Evolutionary conservation across 225 moss, liverwort and hornwort genomes (phyloP).

Genomic region (Rhytidiadelphus loreus): DNA sequence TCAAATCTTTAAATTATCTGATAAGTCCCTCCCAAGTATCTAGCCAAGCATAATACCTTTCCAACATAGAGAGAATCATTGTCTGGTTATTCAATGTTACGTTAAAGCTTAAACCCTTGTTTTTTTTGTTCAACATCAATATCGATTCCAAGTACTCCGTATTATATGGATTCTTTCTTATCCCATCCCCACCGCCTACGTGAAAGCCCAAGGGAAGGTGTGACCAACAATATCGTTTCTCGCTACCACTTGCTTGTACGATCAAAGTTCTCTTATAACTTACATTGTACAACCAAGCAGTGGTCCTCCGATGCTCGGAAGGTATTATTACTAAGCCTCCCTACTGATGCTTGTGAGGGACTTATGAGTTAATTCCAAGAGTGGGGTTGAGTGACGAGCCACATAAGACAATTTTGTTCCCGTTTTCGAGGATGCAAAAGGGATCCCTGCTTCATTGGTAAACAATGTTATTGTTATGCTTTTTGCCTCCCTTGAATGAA

Average conservation of each 20-base stretch:
- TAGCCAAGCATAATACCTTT: no score
- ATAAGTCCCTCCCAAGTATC: no score
- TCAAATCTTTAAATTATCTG: no score
- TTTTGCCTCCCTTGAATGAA: not conserved
- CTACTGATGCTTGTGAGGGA: no score
- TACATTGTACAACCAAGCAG: not conserved
- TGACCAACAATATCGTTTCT: not conserved
- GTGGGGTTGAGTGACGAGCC: no score
- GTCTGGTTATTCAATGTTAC: no score
- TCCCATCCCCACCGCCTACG: rapidly evolving
- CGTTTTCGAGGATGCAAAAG: not conserved
- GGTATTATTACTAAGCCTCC: no score
- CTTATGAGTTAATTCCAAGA: no score
- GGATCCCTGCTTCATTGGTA: not conserved
- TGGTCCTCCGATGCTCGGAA: no score
- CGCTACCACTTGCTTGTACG: not conserved
- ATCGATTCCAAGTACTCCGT: not conserved
- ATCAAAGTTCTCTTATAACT: not conserved
- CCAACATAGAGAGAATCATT: no score
- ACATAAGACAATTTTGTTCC: not conserved
- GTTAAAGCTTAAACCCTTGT: no score
- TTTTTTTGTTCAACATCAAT: not conserved
- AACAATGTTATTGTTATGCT: not conserved
- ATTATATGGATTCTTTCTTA: not conserved
- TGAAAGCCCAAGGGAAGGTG: not conserved